A percentile compares a stretch with the other conserved stretches of the same genome.
Conservation (phyloP, 2,329 filamentous ascomycete genomes). For the Curvularia sp. region DNA sequence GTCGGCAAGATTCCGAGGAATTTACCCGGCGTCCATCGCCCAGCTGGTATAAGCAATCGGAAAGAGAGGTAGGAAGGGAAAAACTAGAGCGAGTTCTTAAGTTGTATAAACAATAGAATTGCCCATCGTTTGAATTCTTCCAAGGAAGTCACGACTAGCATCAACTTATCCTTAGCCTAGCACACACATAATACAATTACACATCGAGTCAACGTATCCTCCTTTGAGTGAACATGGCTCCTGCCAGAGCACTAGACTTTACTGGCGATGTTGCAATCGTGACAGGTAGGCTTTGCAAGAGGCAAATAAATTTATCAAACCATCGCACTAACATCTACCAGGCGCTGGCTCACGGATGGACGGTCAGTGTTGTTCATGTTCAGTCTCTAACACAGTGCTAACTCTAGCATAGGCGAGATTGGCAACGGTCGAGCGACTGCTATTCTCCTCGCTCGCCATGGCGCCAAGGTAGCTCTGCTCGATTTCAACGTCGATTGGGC, state of each 20-base stretch:
- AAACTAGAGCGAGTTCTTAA: neutral
- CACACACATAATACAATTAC: neutral
- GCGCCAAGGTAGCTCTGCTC: slow-evolving; percentile 72
- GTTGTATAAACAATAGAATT: neutral
- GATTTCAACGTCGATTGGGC: slow-evolving; percentile 78
- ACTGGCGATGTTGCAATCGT: slow-evolving; percentile 25
- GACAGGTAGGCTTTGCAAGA: neutral
- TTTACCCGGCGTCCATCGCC: neutral
- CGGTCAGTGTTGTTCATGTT: neutral
- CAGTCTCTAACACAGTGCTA: neutral
- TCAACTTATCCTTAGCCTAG: neutral
- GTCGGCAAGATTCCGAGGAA: neutral
- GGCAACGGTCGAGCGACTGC: slow-evolving; percentile 78
- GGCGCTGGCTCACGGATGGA: slow-evolving; percentile 43
- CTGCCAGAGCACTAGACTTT: slow-evolving; percentile 19
- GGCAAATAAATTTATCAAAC: neutral
- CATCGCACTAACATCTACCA: neutral
- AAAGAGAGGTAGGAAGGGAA: neutral
- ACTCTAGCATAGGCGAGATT: slow-evolving; percentile 63
- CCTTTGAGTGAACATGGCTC: slow-evolving; percentile 2
- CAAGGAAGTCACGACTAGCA: neutral
- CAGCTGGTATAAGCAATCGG: neutral
- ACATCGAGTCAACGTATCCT: neutral
- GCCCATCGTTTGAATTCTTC: neutral
- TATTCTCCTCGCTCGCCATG: slow-evolving; percentile 78